Evolutionary conservation across 2,329 filamentous ascomycete genomes (phyloP), one percentile per base, ranked within the genome.

Genomic region (Trichothecium sympodiale): DNA sequence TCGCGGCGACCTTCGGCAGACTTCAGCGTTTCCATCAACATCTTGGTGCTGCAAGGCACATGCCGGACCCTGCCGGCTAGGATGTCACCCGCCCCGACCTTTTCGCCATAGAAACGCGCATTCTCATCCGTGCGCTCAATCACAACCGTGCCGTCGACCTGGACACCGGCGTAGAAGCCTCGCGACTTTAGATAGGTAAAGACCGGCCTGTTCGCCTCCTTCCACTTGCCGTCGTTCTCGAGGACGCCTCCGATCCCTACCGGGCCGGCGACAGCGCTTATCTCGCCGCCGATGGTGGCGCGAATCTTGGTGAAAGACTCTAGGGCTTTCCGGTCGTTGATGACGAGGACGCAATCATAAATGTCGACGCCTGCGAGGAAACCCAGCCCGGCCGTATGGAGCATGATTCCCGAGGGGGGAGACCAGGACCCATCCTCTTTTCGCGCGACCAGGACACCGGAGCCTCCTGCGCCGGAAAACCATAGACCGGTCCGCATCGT

Each of bases 81-180:
- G 32, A 73, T 71, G 33, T 59, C 56, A 5, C 59, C 51, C 4
- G 63, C 65, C 1, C 58, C 45, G 14, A 71, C 50, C 17, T 51
- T 46, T 15, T 83, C 67, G 9, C 79, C 79, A 52, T 93, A 94
- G 50, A 94, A 94, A 7, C 75, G 73, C 37, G 83, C 81, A 48
- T 94, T 94, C 51, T 89, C 87, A 43, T 88, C 83, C 2, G 71
- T 78, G 25, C 87, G 72, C 55, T 91, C 83, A 31, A 89, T 83
- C 34, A 94, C 69, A 12, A 93, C 72, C 0, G 86, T 93, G 15
- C 87, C 87, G 50, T 94, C 86, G 14, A 93, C 71, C 48, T 89
- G 83, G 1, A 93, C 75, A 14, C 86, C 85, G 1, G 84, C 86
- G 48, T 91, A 94, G 43, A 94, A 77, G 2, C 87, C 87, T 36